Evolutionary conservation across 345 rosid species (phyloP).

Genomic region (Rhodamnia rubescens): DNA sequence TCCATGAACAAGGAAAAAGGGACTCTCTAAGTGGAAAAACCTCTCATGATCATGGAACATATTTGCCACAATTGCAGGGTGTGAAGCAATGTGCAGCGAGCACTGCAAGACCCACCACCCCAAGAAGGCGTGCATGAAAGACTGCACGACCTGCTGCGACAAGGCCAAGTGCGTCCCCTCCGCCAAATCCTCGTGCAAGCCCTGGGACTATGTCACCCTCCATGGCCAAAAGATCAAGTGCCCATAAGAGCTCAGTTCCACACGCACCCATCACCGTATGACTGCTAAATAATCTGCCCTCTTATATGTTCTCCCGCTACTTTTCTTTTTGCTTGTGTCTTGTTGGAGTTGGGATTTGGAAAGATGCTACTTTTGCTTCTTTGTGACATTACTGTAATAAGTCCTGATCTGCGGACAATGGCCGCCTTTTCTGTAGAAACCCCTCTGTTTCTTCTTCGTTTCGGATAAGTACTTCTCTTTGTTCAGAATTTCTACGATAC

Average conservation of each 20-base stretch:
- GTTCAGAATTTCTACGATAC: not conserved
- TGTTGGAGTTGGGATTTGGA: not conserved
- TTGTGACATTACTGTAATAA: not conserved
- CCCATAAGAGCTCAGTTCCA: not conserved
- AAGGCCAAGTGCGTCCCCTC: constrained; percentile 5
- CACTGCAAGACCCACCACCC: not conserved
- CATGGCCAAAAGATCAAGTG: not conserved
- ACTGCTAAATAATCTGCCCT: not conserved
- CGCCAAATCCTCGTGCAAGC: not conserved
- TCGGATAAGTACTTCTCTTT: not conserved
- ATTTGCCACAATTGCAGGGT: not conserved
- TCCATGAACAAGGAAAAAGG: not conserved
- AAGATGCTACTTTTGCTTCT: not conserved
- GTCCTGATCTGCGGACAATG: not conserved
- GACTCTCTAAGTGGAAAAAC: not conserved
- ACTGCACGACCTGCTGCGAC: not conserved
- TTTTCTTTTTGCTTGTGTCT: not conserved
- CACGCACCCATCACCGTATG: too few species aligned
- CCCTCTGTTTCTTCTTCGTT: not conserved
- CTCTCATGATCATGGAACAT: not conserved
- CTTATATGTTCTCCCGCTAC: not conserved
- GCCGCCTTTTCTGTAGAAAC: not conserved
- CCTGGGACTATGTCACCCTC: not conserved
- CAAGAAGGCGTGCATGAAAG: not conserved
- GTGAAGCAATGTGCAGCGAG: not conserved